Percentiles rank a stretch among this genome's conserved stretches.
These are phyloP conservation scores for Plantago elongata DNA, from an alignment of 257 asterid species.

Conservation along the genomic window DNA sequence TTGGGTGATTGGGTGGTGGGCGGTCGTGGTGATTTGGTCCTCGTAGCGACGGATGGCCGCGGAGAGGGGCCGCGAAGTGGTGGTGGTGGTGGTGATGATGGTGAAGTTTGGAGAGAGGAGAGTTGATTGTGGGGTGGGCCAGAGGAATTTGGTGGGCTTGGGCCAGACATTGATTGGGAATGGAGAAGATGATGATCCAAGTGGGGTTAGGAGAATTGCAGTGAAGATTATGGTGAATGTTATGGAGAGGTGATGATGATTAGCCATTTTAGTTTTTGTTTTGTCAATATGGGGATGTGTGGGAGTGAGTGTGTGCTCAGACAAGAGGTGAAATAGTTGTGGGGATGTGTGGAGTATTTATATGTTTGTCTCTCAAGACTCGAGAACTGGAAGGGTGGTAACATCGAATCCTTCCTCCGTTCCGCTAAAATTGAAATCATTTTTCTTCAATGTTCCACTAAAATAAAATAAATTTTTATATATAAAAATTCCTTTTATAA, in stretches of 20 bases:
- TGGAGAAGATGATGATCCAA: neutral
- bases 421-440: too few relatives aligned
- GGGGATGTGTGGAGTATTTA: too few relatives aligned
- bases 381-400: too few relatives aligned
- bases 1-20: conserved; percentile 43
- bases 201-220: conserved; percentile 11
- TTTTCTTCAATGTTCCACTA: too few relatives aligned
- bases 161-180: conserved; percentile 87
- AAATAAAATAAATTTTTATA: too few relatives aligned
- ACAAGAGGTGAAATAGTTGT: too few relatives aligned
- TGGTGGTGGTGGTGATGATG: conserved; percentile 38
- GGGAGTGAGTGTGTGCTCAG: too few relatives aligned
- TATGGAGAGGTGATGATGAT: conserved; percentile 5
- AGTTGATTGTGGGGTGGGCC: conserved; percentile 62
- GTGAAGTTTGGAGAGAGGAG: conserved; percentile 53
- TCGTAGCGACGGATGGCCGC: conserved; percentile 65
- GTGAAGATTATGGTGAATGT: neutral
- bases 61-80: conserved; percentile 42
- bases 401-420: too few relatives aligned
- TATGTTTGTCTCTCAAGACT: too few relatives aligned
- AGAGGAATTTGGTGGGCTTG: conserved; percentile 59
- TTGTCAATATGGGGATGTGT: too few relatives aligned
- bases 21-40: conserved; percentile 34
- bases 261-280: too few relatives aligned
- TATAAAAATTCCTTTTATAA: too few relatives aligned